These are phyloP conservation scores for Mortierella sp. DNA, from an alignment of 371 early-diverging fungal genomes.

Conservation along the genomic window DNA sequence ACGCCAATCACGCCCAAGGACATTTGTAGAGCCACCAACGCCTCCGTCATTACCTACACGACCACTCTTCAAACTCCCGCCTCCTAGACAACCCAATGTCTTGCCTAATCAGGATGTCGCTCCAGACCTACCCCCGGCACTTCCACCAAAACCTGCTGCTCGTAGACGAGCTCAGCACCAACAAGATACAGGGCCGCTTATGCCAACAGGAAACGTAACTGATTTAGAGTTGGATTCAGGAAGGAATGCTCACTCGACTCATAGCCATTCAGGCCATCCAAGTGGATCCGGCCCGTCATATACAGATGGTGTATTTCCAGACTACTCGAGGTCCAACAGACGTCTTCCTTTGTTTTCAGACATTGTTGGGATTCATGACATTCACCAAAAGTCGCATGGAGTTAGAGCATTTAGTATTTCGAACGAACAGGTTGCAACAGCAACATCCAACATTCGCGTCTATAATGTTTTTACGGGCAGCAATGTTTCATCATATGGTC, in stretches of 20 bases:
- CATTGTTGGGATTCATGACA: constrained; percentile 45
- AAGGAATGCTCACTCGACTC: constrained; percentile 5
- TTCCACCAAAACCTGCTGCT: constrained; percentile 47
- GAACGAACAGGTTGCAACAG: constrained; percentile 53
- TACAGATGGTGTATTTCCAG: constrained; percentile 51
- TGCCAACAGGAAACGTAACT: constrained; percentile 13
- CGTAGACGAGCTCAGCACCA: constrained; percentile 32
- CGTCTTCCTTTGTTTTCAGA: constrained; percentile 47
- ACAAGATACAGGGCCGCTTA: constrained; percentile 35
- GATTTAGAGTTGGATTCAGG: constrained; percentile 28
- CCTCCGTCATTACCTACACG: constrained; percentile 41
- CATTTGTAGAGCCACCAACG: constrained; percentile 22
- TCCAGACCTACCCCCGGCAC: constrained; percentile 49
- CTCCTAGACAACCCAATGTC: constrained; percentile 12
- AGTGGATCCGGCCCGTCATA: constrained; percentile 27
- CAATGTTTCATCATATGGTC: constrained; percentile 53
- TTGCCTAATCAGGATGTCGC: constrained; percentile 32
- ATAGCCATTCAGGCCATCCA: constrained; percentile 5
- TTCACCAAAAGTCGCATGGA: constrained; percentile 52
- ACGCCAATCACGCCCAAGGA: constrained; percentile 23
- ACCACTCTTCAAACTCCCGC: constrained; percentile 21
- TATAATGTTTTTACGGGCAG: constrained; percentile 45
- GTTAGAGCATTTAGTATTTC: constrained; percentile 52
- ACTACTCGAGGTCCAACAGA: constrained; percentile 53
- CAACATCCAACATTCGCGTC: constrained; percentile 51